Conservation (phyloP, 2,329 filamentous ascomycete species). For the Phoma herbarum region DNA sequence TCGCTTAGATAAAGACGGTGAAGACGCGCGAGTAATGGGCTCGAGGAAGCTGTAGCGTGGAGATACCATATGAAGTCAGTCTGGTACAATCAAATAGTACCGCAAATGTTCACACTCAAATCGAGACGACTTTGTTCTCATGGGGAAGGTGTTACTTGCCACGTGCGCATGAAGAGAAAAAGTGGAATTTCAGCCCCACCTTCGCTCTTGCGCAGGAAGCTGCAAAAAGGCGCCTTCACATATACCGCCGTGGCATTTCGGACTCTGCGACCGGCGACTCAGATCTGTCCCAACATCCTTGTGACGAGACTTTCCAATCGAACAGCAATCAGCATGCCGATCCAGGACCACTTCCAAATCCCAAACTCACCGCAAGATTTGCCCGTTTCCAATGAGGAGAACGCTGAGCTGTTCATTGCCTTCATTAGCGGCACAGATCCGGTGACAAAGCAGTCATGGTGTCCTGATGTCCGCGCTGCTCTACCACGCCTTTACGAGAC, state of each 20-base stretch:
- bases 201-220: not conserved
- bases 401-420: not conserved
- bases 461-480: not conserved
- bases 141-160: not conserved
- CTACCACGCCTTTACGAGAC: not conserved
- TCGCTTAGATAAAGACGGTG: not conserved
- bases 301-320: not conserved
- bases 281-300: not conserved
- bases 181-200: not conserved
- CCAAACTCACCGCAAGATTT: not conserved
- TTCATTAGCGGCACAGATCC: not conserved
- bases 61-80: not conserved
- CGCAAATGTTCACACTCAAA: too few relatives aligned
- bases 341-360: not conserved
- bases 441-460: not conserved
- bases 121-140: not conserved
- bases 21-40: not conserved
- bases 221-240: not conserved
- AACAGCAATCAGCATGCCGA: not conserved
- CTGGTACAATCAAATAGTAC: not conserved
- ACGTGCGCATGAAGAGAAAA: not conserved
- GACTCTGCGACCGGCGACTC: not conserved
- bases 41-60: not conserved
- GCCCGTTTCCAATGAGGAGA: not conserved
- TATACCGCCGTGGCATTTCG: not conserved